A percentile compares a stretch with the other conserved stretches of the same genome.
phyloP scores from a whole-genome alignment of 2,329 filamentous ascomycete species.

The Xylariaceae sp. region DNA sequence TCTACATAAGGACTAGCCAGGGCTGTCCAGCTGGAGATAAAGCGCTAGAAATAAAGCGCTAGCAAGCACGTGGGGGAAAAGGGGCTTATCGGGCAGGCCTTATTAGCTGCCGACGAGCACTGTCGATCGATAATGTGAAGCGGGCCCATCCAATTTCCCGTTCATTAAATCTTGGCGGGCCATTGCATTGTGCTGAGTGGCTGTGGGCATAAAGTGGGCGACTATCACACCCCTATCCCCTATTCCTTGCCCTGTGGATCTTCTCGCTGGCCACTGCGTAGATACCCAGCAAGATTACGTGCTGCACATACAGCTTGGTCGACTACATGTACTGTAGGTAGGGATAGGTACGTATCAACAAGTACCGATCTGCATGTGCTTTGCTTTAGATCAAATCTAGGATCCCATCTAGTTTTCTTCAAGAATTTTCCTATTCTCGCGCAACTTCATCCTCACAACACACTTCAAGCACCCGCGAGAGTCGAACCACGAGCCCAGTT shows the following conservation, averaged over 20 bases:
- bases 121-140: slow-evolving; percentile 6
- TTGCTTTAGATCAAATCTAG: slow-evolving; percentile 18
- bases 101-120: slow-evolving; percentile 20
- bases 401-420: slow-evolving; percentile 20
- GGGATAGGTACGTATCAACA: slow-evolving; percentile 4
- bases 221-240: slow-evolving; percentile 10
- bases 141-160: slow-evolving; percentile 29
- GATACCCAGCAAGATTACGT: background rate
- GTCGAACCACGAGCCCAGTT: slow-evolving; percentile 6
- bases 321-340: background rate
- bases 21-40: background rate
- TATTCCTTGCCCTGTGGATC: slow-evolving; percentile 12
- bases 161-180: slow-evolving; percentile 26
- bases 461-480: slow-evolving; percentile 1
- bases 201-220: slow-evolving; percentile 14
- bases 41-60: background rate
- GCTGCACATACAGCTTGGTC: slow-evolving; percentile 10
- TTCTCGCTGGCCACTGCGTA: slow-evolving; percentile 7
- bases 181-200: slow-evolving; percentile 14
- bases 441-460: slow-evolving; percentile 17
- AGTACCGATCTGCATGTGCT: slow-evolving; percentile 26
- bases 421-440: slow-evolving; percentile 16
- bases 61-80: slow-evolving; percentile 26
- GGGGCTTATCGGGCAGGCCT: slow-evolving; percentile 26
- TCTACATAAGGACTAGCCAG: background rate